Evolutionary conservation across 148 eudicot genomes (phyloP), one percentile per base, ranked within the genome.

Genomic region (Vaccinium vitisidaea): DNA sequence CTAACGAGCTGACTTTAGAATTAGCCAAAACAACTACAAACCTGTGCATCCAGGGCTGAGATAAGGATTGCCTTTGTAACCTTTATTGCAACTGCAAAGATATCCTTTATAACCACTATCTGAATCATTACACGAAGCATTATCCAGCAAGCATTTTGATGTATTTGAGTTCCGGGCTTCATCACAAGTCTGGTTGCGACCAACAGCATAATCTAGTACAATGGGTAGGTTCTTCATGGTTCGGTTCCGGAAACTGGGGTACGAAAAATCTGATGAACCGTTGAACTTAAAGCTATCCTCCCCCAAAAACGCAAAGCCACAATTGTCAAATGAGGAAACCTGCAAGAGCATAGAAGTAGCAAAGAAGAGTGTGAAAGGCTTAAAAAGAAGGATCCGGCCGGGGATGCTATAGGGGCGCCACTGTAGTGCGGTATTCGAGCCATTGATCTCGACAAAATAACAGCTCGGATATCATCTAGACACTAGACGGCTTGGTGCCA

Each of bases 131-230:
- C 89, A 90, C 3, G 0, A 3, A 8, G 88, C 81, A 50, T 91
- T 83, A n/a, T 81, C 63, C 23, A 32, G 46, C 6, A 43, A 75
- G 73, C 93, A 91, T 13, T 18, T 0, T 4, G 8, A 65, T 3
- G 27, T 10, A 23, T 3, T 3, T 0, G 32, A 5, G 36, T 82
- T 71, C 16, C 67, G 32, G 16, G 86, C 90, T 65, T 85, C 43
- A 30, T 1, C 39, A 55, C 93, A 91, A 48, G 74, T 85, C 83
- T 85, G 18, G 4, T 82, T 79, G 4, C 82, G 89, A 43, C 46
- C 6, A 43, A 43, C 46, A 43, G 46, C 89, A 90, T 89, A 91
- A n/a, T 91, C 87, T 8, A 88, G 43, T 52, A 88, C 88, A 13
- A 91, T 36, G 3, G 90, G 91, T 54, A 89, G 86, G 14, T 18